Evolutionary conservation across 805 yeast genomes (phyloP), one percentile per base, ranked within the genome.

Genomic region (Cyberlindnera euphorbiae): DNA sequence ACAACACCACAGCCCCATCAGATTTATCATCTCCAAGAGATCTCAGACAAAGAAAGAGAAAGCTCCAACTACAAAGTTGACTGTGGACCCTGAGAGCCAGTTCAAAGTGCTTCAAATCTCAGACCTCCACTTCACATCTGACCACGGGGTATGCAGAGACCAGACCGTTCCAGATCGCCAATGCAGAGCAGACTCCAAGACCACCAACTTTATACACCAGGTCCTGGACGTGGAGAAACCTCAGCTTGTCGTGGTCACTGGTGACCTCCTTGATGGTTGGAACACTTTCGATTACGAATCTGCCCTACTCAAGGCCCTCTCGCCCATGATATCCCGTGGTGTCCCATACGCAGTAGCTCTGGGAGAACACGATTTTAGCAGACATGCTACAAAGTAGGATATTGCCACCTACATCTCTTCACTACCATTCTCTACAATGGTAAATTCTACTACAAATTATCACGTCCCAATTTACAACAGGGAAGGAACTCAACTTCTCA

Each of bases 71-170:
- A 32, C 30, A 0, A 32, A 34, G 13, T 47, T 69, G 32, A 58
- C 59, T 33, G 39, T 39, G 24, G 30, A 23, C 18, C 15, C 17
- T 2, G 45, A 64, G 14, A 70, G 69, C 4, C 67, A 62, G 36
- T 77, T 77, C 55, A 79, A 77, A 49, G 72, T 80, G 13, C 48
- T 80, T 17, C 87, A 80, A 53, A 72, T 80, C 6, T 79, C 85
- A 3, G 88, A 80, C 51, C 58, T 79, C 33, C 85, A 79, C 53
- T 73, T 76, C 42, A 66, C 79, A 11, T 75, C 83, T 1, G 79
- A 80, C 8, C 62, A 55, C 32, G 83, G 84, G 4, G 52, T 51
- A 18, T 78, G 82, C 44, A 58, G 69, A 25, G 79, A 77, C 46
- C 49, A 50, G 8, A 16, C 31, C 1, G 54, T 50, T 3, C 56